These are phyloP conservation scores for Penicillium sp. DNA, from an alignment of 2,329 filamentous ascomycete genomes.

Conservation along the genomic window DNA sequence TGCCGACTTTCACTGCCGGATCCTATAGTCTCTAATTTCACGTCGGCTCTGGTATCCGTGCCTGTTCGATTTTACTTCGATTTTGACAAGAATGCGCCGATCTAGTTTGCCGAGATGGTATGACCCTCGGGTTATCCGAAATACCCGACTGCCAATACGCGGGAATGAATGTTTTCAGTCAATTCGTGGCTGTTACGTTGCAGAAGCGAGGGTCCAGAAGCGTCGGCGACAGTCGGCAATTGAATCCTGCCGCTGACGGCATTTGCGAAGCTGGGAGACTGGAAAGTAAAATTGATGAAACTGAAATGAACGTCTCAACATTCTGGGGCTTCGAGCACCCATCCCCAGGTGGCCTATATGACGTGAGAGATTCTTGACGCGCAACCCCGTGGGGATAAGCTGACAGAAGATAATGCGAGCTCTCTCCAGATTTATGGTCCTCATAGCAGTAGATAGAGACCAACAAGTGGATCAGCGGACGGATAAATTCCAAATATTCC, in stretches of 20 bases:
- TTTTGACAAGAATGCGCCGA: background rate
- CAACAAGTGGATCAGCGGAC: slow-evolving; percentile 11
- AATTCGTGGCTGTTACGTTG: background rate
- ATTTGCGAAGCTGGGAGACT: background rate
- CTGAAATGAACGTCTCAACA: background rate
- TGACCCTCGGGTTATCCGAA: too few species aligned
- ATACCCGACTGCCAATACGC: background rate
- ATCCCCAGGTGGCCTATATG: background rate
- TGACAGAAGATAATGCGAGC: background rate
- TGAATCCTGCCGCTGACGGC: slow-evolving; percentile 7
- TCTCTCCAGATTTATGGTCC: background rate
- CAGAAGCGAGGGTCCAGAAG: background rate
- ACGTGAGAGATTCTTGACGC: background rate
- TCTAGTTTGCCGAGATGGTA: background rate
- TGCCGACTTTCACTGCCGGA: background rate
- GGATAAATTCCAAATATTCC: slow-evolving; percentile 8
- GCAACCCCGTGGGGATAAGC: background rate
- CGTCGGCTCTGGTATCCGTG: background rate
- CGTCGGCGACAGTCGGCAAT: slow-evolving; percentile 3
- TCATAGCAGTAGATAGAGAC: background rate
- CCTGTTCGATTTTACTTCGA: background rate
- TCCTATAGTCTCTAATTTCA: background rate
- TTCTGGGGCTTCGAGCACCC: background rate
- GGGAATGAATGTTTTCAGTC: background rate
- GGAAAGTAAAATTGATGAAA: background rate